Evolutionary conservation across 768 basidiomycete species (phyloP).

Genomic region (Podaxis sp.): DNA sequence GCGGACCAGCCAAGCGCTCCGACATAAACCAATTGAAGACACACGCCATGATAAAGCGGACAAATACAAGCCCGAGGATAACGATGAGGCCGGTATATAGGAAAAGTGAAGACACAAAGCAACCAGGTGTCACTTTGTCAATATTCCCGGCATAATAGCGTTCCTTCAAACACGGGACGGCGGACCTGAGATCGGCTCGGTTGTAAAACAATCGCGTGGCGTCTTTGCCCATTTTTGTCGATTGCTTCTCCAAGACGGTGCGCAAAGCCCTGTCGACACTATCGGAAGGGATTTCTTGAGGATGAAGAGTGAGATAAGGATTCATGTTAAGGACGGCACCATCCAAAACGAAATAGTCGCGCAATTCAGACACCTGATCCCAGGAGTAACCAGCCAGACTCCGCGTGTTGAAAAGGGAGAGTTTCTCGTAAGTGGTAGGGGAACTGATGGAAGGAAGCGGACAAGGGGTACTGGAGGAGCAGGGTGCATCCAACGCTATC

Average conservation of each 20-base stretch:
- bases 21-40: conserved; percentile 97
- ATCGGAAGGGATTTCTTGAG: conserved; percentile 63
- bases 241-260: conserved; percentile 49
- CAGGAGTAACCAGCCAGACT: conserved; percentile 85
- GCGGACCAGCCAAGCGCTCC: conserved; percentile 71
- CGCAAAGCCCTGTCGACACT: conserved; percentile 82
- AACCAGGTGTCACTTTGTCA: conserved; percentile 94
- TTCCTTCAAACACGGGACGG: conserved; percentile 76
- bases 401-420: conserved; percentile 62
- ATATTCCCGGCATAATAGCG: conserved; percentile 94
- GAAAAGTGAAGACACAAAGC: conserved; percentile 85
- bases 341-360: conserved; percentile 83
- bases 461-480: conserved; percentile 56
- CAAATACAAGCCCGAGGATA: conserved; percentile 85
- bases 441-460: conserved; percentile 58
- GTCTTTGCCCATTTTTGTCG: conserved; percentile 69
- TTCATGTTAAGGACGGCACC: conserved; percentile 92
- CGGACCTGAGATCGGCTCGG: conserved; percentile 54
- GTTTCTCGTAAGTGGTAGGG: conserved; percentile 50
- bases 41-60: conserved; percentile 94
- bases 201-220: conserved; percentile 86
- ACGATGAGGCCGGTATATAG: conserved; percentile 89
- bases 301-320: conserved; percentile 78
- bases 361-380: conserved; percentile 72
- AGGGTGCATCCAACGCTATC: conserved; percentile 74